Conservation (phyloP, 306 rosid genomes). For the Begonia loranthoides region DNA sequence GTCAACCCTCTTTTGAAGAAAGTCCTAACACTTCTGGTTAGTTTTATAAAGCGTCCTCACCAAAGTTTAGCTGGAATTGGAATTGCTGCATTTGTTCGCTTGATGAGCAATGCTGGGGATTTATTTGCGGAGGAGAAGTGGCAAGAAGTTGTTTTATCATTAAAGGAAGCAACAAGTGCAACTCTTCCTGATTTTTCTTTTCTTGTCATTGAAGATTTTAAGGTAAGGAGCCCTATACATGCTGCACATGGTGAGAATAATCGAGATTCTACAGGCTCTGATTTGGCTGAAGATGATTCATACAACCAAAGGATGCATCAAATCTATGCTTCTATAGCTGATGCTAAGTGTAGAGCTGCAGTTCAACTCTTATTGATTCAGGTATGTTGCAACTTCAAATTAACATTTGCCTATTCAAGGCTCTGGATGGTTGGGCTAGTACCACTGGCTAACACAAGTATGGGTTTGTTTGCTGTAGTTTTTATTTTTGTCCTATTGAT, state of each 20-base stretch:
- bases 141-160: constrained; percentile 80
- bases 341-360: constrained; percentile 87
- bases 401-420: neutral
- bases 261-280: constrained; percentile 35
- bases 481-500: too few species aligned
- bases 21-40: constrained; percentile 81
- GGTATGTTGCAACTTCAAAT: constrained; percentile 32
- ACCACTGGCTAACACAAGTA: too few species aligned
- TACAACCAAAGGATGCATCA: constrained; percentile 29
- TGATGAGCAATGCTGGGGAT: constrained; percentile 93
- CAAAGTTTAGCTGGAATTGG: constrained; percentile 98
- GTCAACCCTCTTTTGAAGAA: constrained; percentile 91
- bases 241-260: constrained; percentile 30
- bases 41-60: constrained; percentile 94
- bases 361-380: constrained; percentile 92
- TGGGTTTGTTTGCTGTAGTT: too few species aligned
- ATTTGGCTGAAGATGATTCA: constrained; percentile 27
- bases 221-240: constrained; percentile 22
- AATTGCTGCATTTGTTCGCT: constrained; percentile 92
- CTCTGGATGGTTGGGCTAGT: too few species aligned
- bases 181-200: constrained; percentile 79
- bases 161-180: constrained; percentile 77
- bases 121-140: constrained; percentile 90
- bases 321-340: constrained; percentile 46
- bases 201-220: constrained; percentile 28